phyloP scores from a whole-genome alignment of 2,329 filamentous ascomycete genomes.

The Capronia epimyces region DNA sequence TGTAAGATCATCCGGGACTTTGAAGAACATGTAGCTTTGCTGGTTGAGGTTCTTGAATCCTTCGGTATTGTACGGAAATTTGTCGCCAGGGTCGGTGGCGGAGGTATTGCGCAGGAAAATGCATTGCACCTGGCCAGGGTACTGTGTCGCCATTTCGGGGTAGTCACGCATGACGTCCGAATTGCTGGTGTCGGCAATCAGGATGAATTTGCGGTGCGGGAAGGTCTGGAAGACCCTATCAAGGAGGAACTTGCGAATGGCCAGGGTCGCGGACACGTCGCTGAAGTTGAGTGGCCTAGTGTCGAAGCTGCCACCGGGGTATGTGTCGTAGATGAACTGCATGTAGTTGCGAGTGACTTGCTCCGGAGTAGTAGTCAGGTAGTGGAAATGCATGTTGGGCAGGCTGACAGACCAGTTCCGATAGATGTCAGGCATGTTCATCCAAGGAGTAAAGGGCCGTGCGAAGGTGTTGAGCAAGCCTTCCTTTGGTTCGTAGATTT shows the following conservation, averaged over 20 bases:
- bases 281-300: conserved; percentile 74
- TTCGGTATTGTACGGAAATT: conserved; percentile 69
- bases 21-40: conserved; percentile 73
- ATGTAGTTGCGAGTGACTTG: conserved; percentile 73
- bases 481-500: conserved; percentile 70
- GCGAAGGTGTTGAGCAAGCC: conserved; percentile 74
- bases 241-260: conserved; percentile 64
- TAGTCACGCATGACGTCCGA: conserved; percentile 65
- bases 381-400: conserved; percentile 70
- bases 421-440: conserved; percentile 76
- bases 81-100: conserved; percentile 60
- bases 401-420: conserved; percentile 66
- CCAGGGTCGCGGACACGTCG: conserved; percentile 65
- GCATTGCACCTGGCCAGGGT: conserved; percentile 67
- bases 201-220: conserved; percentile 67
- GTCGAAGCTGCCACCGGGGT: conserved; percentile 71
- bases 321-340: conserved; percentile 69
- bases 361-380: conserved; percentile 74
- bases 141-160: conserved; percentile 57
- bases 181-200: conserved; percentile 72
- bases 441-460: conserved; percentile 63
- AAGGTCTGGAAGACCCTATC: conserved; percentile 69
- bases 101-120: conserved; percentile 72
- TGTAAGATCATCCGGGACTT: conserved; percentile 61
- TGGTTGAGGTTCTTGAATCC: conserved; percentile 64